Conservation (phyloP, 1,284 basidiomycete species). For the Veloboletus limbatus region DNA sequence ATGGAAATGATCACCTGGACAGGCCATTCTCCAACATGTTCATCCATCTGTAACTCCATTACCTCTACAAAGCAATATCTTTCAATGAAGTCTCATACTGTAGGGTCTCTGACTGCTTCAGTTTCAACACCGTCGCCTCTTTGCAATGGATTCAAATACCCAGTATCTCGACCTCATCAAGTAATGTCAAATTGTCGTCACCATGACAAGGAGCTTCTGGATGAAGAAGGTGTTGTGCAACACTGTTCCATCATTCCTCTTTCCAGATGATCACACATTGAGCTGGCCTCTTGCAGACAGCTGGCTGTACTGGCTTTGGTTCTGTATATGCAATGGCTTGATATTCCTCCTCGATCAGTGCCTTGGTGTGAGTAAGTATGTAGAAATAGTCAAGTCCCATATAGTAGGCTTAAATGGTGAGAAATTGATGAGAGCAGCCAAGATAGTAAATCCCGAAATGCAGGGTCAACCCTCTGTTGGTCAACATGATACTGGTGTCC, state of each 20-base stretch:
- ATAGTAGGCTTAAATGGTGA: neutral
- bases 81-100: too few relatives aligned
- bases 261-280: neutral
- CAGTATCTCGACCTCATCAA: too few relatives aligned
- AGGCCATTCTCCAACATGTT: too few relatives aligned
- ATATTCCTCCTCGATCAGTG: neutral
- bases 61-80: too few relatives aligned
- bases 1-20: too few relatives aligned
- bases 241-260: slow-evolving; percentile 8
- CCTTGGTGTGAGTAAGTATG: neutral
- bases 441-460: slow-evolving; percentile 3
- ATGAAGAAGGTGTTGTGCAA: slow-evolving; percentile 4
- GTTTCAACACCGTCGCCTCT: too few relatives aligned
- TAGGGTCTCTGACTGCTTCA: too few relatives aligned
- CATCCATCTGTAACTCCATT: too few relatives aligned
- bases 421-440: slow-evolving; percentile 1
- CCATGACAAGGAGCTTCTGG: neutral
- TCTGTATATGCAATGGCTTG: slow-evolving; percentile 3
- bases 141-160: too few relatives aligned
- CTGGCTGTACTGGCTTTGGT: neutral
- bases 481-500: slow-evolving; percentile 2
- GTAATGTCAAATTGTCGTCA: too few relatives aligned
- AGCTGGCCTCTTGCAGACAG: neutral
- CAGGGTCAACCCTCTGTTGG: slow-evolving; percentile 7
- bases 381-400: slow-evolving; percentile 8